Evolutionary conservation across 2,329 filamentous ascomycete genomes (phyloP), one percentile per base, ranked within the genome.

Genomic region (Chrysoporthe puriensis): DNA sequence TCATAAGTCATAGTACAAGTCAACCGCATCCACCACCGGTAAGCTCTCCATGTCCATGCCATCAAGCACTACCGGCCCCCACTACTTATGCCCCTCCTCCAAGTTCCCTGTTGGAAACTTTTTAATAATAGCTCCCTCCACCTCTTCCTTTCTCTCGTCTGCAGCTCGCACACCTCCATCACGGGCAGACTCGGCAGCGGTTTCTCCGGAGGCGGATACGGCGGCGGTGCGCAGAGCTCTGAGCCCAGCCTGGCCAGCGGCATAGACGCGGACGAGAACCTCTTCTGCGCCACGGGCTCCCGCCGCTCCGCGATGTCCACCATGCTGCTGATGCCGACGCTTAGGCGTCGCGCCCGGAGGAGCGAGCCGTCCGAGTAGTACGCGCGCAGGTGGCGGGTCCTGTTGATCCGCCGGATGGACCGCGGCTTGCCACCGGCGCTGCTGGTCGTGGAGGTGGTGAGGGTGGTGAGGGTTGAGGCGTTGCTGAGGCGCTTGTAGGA

Each of bases 341-440:
- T 64, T 14, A 64, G 26, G 8, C 62, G 62, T 57, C 65, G 48
- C 44, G 42, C 64, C 18, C 50, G 42, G 2, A 67, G 40, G 2
- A 69, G 65, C 3, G 32, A 60, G 21, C 68, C 65, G 58, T 67
- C 66, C 0, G 68, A 69, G 65, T 69, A 69, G 13, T 69, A 69
- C 7, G 68, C 52, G n/a, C 68, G 58, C 44, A 69, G 65, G 52
- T 69, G 68, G 63, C 68, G 63, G 18, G 68, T 64, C 34, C 68
- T 44, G 4, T 66, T 64, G 16, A 61, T 62, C 44, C 66, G 66
- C 54, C 68, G 63, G 50, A 69, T 63, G 18, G 65, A 67, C 34
- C 65, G 58, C 14, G 65, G 58, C 52, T 65, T 69, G 42, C 63
- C 61, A 7, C 44, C 57, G 59, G 43, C 60, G 52, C 61, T 67